These are phyloP conservation scores for Talaromyces piceae DNA, from an alignment of 2,329 filamentous ascomycete species.

Conservation along the genomic window DNA sequence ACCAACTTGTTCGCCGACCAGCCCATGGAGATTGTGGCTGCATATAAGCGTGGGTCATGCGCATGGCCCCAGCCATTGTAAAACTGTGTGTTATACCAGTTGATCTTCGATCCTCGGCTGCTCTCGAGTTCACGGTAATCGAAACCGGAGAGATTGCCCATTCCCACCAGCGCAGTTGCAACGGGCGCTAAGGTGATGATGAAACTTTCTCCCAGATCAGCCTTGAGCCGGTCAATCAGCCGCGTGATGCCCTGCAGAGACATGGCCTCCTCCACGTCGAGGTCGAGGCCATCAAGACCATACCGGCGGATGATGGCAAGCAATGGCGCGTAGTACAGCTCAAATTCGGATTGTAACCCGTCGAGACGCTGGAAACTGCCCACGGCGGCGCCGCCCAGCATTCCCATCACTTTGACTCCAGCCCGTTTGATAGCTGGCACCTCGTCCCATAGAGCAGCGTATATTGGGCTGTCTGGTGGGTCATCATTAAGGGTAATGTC, in stretches of 20 bases:
- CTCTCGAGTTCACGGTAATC: constrained; percentile 68
- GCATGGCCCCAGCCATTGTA: constrained; percentile 83
- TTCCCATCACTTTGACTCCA: constrained; percentile 73
- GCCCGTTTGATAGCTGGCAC: constrained; percentile 61
- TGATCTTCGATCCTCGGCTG: constrained; percentile 57
- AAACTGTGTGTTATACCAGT: constrained; percentile 88
- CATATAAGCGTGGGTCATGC: constrained; percentile 40
- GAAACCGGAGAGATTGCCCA: constrained; percentile 67
- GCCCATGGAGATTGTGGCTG: constrained; percentile 44
- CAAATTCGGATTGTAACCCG: constrained; percentile 54
- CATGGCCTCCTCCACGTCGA: constrained; percentile 74
- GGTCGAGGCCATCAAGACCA: constrained; percentile 61
- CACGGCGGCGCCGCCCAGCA: constrained; percentile 78
- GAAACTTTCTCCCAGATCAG: constrained; percentile 47
- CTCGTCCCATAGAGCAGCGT: constrained; percentile 71
- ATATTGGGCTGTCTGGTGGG: constrained; percentile 58
- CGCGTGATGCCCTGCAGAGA: constrained; percentile 58
- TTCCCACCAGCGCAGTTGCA: constrained; percentile 61
- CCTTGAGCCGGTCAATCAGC: constrained; percentile 59
- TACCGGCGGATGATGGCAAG: constrained; percentile 56
- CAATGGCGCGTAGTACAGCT: constrained; percentile 65
- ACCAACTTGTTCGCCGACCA: constrained; percentile 70
- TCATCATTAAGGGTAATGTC: constrained; percentile 76
- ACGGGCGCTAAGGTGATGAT: constrained; percentile 77
- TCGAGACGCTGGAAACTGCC: constrained; percentile 62